These are phyloP conservation scores for Triticum turgidum DNA, from an alignment of 176 grass and related monocot genomes.

Conservation along the genomic window DNA sequence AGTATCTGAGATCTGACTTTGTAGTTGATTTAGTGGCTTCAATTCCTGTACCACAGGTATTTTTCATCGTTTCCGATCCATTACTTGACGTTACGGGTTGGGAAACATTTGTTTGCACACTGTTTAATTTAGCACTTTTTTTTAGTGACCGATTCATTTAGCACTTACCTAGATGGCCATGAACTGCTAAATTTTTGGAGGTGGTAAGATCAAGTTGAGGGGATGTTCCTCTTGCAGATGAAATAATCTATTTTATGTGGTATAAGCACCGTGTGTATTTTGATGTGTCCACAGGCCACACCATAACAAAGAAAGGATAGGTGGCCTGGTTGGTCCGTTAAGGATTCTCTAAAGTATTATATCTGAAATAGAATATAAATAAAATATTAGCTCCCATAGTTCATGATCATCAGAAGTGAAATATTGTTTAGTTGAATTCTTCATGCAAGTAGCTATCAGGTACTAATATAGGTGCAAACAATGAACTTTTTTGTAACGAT, in stretches of 20 bases:
- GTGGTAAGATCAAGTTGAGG: background rate
- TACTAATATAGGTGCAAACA: background rate
- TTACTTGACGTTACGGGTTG: background rate
- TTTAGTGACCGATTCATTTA: background rate
- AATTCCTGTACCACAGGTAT: slow-evolving; percentile 95
- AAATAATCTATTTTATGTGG: background rate
- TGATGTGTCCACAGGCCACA: background rate
- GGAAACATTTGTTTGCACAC: background rate
- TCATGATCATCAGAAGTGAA: background rate
- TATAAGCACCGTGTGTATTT: background rate
- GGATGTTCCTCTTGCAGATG: background rate
- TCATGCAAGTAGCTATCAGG: background rate
- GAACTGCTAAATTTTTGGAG: background rate
- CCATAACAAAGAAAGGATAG: background rate
- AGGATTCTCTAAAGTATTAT: too few species aligned
- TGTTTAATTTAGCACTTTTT: background rate
- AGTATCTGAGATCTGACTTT: slow-evolving; percentile 77
- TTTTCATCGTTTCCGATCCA: background rate
- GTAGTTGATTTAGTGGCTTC: slow-evolving; percentile 70
- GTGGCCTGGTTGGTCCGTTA: too few species aligned
- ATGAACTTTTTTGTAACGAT: too few species aligned
- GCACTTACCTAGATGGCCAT: background rate
- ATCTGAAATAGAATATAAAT: background rate
- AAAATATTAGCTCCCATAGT: background rate
- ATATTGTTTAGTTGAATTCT: background rate